Evolutionary conservation across 768 basidiomycete species (phyloP), one percentile per base, ranked within the genome.

Genomic region (Lentinula aciculospora): DNA sequence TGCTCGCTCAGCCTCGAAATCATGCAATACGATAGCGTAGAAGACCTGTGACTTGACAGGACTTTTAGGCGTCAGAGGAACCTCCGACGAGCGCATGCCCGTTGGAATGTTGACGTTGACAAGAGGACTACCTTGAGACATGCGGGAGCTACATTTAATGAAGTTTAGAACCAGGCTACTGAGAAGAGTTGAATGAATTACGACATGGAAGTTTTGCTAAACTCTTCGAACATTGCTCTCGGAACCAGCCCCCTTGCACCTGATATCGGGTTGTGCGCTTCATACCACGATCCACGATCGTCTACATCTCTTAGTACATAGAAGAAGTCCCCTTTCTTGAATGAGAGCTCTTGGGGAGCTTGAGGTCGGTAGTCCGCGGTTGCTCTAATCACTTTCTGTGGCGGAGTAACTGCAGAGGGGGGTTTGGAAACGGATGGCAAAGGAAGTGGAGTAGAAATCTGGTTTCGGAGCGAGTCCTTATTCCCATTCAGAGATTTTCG

Each of bases 261-360:
- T 15, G 88, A 86, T 61, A 94, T 80, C 12, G 96, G 97, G 68
- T 99, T 98, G 68, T 95, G 86, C 3, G 94, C 97, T 69, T 98
- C 92, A 66, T 93, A 99, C 87, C 89, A 98, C 46, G 75, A 72
- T 3, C 76, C 79, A 19, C 76, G 67, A 40, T 73, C 65, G 49
- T 83, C 79, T 17, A 81, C 73, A 65, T 97, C 94, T 58, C 82
- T 83, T 34, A 92, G 79, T 50, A 98, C 96, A 72, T 98, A 91
- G 78, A 98, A 98, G 74, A 98, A 97, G 74, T 99, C 97, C 61
- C 97, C 97, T 73, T 90, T 89, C 62, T 82, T 77, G 71, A 98
- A 98, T 29, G 90, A 82, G 42, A 99, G 84, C 63, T 98, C 87
- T 67, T 92, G 86, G 2, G 94, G 92, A 0, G 84, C 81, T 58